These are phyloP conservation scores for Trichoderma harzianum DNA, from an alignment of 2,329 filamentous ascomycete genomes.

Conservation along the genomic window DNA sequence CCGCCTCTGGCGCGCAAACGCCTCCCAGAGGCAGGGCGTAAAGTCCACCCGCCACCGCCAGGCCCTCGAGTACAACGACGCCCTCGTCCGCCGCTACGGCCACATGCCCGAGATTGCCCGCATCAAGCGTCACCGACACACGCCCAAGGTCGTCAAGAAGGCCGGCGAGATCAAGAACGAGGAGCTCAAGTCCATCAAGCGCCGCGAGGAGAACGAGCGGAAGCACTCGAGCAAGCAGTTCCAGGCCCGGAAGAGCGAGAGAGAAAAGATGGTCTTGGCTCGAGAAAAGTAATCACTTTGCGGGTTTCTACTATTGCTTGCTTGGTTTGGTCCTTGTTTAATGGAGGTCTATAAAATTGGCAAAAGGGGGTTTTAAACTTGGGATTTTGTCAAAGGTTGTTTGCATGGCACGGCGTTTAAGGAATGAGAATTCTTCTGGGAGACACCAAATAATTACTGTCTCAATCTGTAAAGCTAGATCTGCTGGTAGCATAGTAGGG, in stretches of 20 bases:
- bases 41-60: slow-evolving; percentile 82
- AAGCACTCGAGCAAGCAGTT: slow-evolving; percentile 85
- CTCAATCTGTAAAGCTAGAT: neutral
- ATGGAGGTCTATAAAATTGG: neutral
- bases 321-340: neutral
- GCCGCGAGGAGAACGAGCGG: slow-evolving; percentile 89
- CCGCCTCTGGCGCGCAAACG: slow-evolving; percentile 82
- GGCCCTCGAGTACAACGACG: slow-evolving; percentile 87
- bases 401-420: slow-evolving; percentile 36
- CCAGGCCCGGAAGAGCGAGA: slow-evolving; percentile 68
- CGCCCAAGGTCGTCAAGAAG: slow-evolving; percentile 94
- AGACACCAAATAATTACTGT: neutral
- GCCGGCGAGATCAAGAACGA: slow-evolving; percentile 90
- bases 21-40: slow-evolving; percentile 77
- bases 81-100: slow-evolving; percentile 75
- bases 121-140: slow-evolving; percentile 85
- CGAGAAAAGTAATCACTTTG: slow-evolving; percentile 46
- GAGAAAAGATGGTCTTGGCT: slow-evolving; percentile 89
- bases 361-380: neutral
- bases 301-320: neutral
- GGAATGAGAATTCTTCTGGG: neutral
- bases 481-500: neutral
- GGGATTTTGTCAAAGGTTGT: slow-evolving; percentile 1
- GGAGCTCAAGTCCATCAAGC: slow-evolving; percentile 83
- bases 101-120: slow-evolving; percentile 96